These are phyloP conservation scores for Ustilago bromivora DNA, from an alignment of 1,284 basidiomycete genomes.

Conservation along the genomic window DNA sequence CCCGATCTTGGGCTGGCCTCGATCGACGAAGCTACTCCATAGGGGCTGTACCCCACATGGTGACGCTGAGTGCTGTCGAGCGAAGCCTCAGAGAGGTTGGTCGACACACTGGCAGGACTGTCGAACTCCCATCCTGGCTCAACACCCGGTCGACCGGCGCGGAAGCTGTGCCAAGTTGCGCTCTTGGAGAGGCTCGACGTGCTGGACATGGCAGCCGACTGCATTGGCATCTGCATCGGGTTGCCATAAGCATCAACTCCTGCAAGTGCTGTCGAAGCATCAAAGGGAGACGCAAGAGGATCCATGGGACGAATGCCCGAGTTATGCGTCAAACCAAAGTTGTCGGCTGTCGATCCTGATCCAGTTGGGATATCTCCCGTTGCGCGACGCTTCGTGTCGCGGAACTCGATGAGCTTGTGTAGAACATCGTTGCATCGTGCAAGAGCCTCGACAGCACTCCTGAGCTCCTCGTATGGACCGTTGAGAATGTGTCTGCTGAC, in stretches of 20 bases:
- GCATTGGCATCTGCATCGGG: conserved; percentile 26
- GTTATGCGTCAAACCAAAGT: conserved; percentile 33
- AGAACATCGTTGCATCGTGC: conserved; percentile 37
- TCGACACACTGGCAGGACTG: conserved; percentile 41
- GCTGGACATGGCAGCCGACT: conserved; percentile 18
- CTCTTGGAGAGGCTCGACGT: conserved; percentile 18
- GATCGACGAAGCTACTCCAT: conserved; percentile 30
- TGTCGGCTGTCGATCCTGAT: conserved; percentile 33
- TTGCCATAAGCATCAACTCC: conserved; percentile 19
- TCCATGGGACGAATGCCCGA: conserved; percentile 3
- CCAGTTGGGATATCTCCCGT: conserved; percentile 30
- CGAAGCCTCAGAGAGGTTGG: conserved; percentile 44
- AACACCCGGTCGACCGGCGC: conserved; percentile 14
- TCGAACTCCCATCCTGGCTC: conserved; percentile 41
- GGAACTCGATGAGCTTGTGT: conserved; percentile 34
- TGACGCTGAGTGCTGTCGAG: conserved; percentile 32
- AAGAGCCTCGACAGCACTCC: conserved; percentile 46
- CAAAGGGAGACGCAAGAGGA: conserved; percentile 13
- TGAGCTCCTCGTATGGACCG: conserved; percentile 58
- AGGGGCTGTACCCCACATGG: conserved; percentile 32
- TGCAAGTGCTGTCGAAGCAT: conserved; percentile 2
- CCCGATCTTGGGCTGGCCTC: conserved; percentile 40
- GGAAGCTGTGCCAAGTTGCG: conserved; percentile 35
- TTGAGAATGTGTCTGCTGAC: conserved; percentile 52
- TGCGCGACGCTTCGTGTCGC: conserved; percentile 26